These are phyloP conservation scores for Neurospora hispaniola DNA, from an alignment of 495 filamentous ascomycete genomes.

Conservation along the genomic window DNA sequence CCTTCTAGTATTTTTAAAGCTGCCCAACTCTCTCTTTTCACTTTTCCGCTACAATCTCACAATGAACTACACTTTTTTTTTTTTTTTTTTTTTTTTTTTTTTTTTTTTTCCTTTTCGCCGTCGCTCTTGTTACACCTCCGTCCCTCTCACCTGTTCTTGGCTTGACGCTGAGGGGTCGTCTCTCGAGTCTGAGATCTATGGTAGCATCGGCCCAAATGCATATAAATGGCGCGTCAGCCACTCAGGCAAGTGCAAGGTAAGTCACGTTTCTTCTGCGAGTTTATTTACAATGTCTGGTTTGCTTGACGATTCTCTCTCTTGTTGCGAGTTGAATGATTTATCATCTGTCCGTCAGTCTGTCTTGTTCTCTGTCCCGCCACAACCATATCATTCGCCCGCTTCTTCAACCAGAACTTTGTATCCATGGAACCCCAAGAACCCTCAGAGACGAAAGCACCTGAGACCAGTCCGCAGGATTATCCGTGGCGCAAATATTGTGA, in stretches of 20 bases:
- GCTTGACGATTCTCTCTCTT: background rate
- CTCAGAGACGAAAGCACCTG: too few relatives aligned
- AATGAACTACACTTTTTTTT: background rate
- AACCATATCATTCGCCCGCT: background rate
- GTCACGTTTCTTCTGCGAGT: background rate
- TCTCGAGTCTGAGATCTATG: background rate
- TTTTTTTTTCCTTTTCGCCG: background rate
- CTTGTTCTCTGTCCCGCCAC: background rate
- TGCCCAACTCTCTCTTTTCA: background rate
- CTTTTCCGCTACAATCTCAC: background rate
- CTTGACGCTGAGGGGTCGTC: background rate
- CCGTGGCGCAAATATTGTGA: too few relatives aligned
- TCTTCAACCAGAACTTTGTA: too few relatives aligned
- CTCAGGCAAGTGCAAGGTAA: background rate
- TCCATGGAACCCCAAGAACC: too few relatives aligned
- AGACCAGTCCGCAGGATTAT: too few relatives aligned
- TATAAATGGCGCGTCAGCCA: background rate
- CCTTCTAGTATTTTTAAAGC: background rate
- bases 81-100: background rate
- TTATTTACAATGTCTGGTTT: background rate
- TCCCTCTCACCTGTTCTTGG: background rate
- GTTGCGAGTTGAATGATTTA: background rate
- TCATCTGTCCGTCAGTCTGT: background rate
- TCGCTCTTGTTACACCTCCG: background rate
- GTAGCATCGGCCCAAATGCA: background rate